Evolutionary conservation across 345 rosid species (phyloP).

Genomic region (Hibiscus trionum): DNA sequence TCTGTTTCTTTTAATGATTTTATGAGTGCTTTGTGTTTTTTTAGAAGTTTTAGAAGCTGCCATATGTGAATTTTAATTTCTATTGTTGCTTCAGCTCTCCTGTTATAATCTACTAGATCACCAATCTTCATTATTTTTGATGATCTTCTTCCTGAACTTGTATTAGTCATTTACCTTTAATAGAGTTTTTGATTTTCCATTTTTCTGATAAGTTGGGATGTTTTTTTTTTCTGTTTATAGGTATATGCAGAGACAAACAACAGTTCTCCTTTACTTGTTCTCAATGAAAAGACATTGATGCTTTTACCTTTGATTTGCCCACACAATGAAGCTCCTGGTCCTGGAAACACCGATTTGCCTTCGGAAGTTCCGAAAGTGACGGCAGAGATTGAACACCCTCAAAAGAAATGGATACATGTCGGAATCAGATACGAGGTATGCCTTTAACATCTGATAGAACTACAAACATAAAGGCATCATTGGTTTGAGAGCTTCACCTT

Average conservation of each 20-base stretch:
- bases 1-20: not conserved
- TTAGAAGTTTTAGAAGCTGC: too few relatives aligned
- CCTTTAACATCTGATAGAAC: not conserved
- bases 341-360: conserved; percentile 29
- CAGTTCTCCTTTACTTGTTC: conserved; percentile 56
- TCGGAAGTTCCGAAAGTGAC: conserved; percentile 37
- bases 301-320: conserved; percentile 43
- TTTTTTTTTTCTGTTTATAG: conserved; percentile 26
- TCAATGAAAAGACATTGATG: conserved; percentile 50
- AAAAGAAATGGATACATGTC: conserved; percentile 66
- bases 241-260: conserved; percentile 30
- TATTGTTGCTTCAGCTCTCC: not conserved
- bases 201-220: not conserved
- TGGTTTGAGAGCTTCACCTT: not conserved
- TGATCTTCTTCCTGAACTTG: not conserved
- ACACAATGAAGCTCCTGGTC: conserved; percentile 38
- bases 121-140: not conserved
- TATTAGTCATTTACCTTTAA: not conserved
- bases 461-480: not conserved
- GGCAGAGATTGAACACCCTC: conserved; percentile 35
- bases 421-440: conserved; percentile 50
- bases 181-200: not conserved
- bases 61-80: not conserved
- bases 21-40: not conserved
- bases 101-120: not conserved